Conservation (phyloP, 192 early-diverging fungal species). For the Coemansia erecta region DNA sequence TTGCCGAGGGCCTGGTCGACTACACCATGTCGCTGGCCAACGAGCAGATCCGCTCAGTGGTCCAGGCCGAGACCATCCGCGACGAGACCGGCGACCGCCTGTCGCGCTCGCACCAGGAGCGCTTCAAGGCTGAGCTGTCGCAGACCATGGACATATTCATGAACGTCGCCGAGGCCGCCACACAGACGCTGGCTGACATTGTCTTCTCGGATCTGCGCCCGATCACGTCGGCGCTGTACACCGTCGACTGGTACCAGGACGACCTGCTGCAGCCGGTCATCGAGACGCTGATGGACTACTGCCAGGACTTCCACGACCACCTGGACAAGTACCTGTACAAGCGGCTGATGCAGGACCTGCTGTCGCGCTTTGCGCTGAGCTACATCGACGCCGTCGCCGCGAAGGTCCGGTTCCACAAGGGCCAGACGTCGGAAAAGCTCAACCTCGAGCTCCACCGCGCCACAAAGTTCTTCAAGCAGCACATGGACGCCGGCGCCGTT, state of each 20-base stretch:
- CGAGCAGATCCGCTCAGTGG: conserved; percentile 87
- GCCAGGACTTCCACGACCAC: conserved; percentile 78
- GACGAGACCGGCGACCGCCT: conserved; percentile 59
- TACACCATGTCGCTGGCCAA: conserved; percentile 96
- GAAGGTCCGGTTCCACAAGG: conserved; percentile 63
- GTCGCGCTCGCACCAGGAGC: conserved; percentile 59
- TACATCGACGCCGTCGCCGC: conserved; percentile 79
- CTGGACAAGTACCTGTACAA: conserved; percentile 87
- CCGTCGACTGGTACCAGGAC: conserved; percentile 87
- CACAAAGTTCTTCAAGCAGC: conserved; percentile 76
- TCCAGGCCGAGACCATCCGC: conserved; percentile 82
- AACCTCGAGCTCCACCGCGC: conserved; percentile 68
- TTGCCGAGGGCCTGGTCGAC: conserved; percentile 86
- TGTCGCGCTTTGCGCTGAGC: conserved; percentile 79
- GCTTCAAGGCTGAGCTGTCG: conserved; percentile 65
- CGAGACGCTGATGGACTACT: conserved; percentile 95
- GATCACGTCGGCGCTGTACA: conserved; percentile 73
- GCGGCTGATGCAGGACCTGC: conserved; percentile 80
- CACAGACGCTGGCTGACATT: conserved; percentile 77
- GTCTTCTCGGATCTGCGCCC: conserved; percentile 79
- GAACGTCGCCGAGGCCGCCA: conserved; percentile 74
- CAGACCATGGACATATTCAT: conserved; percentile 87
- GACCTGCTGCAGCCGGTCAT: conserved; percentile 83
- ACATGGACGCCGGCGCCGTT: conserved; percentile 71
- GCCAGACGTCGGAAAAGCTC: conserved; percentile 69